Conservation (phyloP, 225 moss, liverwort and hornwort genomes). For the Marchantia paleacea region DNA sequence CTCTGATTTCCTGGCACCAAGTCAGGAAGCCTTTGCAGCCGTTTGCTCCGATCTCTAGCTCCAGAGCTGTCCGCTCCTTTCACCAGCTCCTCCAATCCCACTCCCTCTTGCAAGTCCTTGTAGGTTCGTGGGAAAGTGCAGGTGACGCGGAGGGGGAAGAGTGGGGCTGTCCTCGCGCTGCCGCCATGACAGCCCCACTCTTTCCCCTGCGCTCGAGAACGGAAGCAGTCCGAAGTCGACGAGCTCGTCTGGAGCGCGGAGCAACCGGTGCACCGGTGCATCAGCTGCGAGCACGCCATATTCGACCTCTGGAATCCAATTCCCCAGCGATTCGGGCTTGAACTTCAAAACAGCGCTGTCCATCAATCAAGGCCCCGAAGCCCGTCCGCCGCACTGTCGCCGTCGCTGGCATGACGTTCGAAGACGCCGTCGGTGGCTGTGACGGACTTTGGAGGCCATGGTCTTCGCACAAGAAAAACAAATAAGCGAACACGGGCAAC, state of each 20-base stretch:
- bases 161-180: background rate
- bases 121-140: conserved; percentile 6
- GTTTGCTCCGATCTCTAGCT: background rate
- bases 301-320: background rate
- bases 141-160: background rate
- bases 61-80: background rate
- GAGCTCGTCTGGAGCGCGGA: background rate
- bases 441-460: too few species aligned
- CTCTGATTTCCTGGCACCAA: background rate
- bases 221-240: too few species aligned
- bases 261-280: background rate
- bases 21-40: background rate
- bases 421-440: too few species aligned
- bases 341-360: background rate
- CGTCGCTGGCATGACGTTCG: too few species aligned
- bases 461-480: too few species aligned
- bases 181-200: background rate
- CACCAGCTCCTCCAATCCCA: conserved; percentile 5
- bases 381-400: background rate
- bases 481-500: too few species aligned
- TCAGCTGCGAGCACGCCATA: conserved; percentile 5
- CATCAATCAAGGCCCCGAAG: background rate
- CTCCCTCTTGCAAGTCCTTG: background rate
- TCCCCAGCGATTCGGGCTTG: background rate
- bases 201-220: background rate